A percentile compares a stretch with the other conserved stretches of the same genome.
phyloP scores from a whole-genome alignment of 352 stramenopile genomes.

The Elongisporangium undulatum region DNA sequence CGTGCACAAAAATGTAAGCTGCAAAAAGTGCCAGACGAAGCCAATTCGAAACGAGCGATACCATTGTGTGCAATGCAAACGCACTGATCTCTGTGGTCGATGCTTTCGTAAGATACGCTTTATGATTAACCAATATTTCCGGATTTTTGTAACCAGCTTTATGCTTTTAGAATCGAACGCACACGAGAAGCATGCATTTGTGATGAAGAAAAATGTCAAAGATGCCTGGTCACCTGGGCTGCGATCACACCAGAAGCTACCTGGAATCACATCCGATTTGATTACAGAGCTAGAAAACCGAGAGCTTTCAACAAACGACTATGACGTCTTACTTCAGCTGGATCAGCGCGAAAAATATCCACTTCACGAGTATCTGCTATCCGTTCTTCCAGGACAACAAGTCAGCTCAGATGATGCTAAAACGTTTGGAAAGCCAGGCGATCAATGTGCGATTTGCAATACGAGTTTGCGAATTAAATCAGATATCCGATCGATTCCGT shows the following conservation, averaged over 20 bases:
- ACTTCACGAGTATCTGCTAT: conserved; percentile 76
- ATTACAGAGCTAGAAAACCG: conserved; percentile 61
- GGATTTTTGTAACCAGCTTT: neutral
- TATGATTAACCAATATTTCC: neutral
- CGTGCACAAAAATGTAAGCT: conserved; percentile 60
- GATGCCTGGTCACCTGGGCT: conserved; percentile 59
- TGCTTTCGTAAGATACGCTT: conserved; percentile 57
- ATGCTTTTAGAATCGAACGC: conserved; percentile 37
- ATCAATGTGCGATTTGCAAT: conserved; percentile 43
- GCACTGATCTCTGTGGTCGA: conserved; percentile 62
- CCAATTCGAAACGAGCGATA: conserved; percentile 77
- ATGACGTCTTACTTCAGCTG: conserved; percentile 69
- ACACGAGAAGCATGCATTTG: conserved; percentile 64
- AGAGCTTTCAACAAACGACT: conserved; percentile 84
- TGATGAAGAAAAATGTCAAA: conserved; percentile 57
- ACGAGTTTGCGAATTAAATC: conserved; percentile 63
- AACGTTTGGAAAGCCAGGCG: conserved; percentile 30
- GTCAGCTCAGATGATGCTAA: conserved; percentile 42
- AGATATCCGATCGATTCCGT: conserved; percentile 40
- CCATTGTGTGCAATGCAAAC: conserved; percentile 77
- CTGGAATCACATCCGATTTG: conserved; percentile 27
- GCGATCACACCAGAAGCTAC: conserved; percentile 18
- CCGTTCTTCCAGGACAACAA: conserved; percentile 37
- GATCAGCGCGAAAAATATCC: conserved; percentile 50
- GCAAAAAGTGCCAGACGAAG: conserved; percentile 73